Evolutionary conservation across 2,329 filamentous ascomycete species (phyloP).

Genomic region (Ambrosiella xylebori): DNA sequence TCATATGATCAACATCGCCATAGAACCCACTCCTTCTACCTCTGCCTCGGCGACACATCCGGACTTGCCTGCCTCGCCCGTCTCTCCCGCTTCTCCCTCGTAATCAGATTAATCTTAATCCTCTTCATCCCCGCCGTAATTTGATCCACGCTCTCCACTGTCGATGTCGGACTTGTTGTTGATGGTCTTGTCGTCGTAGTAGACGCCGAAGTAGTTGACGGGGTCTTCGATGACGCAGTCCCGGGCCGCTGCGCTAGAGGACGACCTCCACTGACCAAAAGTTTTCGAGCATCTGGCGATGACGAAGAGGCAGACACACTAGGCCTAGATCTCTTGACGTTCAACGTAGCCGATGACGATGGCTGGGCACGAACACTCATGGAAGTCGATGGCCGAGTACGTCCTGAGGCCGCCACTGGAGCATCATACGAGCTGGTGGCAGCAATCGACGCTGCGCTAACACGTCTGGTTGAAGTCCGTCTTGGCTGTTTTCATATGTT

Average conservation of each 20-base stretch:
- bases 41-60: neutral
- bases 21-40: neutral
- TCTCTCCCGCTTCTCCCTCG: conserved; percentile 39
- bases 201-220: conserved; percentile 5
- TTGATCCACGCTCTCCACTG: conserved; percentile 30
- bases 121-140: conserved; percentile 43
- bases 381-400: conserved; percentile 2
- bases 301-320: neutral
- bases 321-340: conserved; percentile 11
- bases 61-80: conserved; percentile 2
- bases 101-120: conserved; percentile 44
- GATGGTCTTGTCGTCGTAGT: conserved; percentile 8
- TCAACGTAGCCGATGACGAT: neutral
- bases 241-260: conserved; percentile 2
- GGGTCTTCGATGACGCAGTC: conserved; percentile 3
- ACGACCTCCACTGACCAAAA: neutral
- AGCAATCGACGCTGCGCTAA: conserved; percentile 30
- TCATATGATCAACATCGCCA: neutral
- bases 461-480: conserved; percentile 21
- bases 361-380: conserved; percentile 1
- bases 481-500: neutral
- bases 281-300: neutral
- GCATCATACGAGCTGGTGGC: conserved; percentile 10
- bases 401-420: neutral
- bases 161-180: conserved; percentile 10